Base-by-base conservation (phyloP, 192 early-diverging fungal genomes). In the Rhizophagus sp. region DNA sequence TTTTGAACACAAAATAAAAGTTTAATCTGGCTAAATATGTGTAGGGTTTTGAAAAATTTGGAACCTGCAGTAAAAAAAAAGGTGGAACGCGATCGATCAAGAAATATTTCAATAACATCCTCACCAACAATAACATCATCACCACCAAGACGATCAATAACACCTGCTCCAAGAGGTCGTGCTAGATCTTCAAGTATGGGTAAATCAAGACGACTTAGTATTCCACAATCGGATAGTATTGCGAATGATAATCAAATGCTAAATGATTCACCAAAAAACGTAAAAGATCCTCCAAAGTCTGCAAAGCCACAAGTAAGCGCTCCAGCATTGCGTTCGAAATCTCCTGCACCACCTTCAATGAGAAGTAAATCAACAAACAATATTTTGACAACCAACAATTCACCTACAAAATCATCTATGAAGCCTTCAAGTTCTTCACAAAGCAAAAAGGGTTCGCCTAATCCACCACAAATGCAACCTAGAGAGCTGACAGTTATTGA, bases 61-160 rank as follows among this genome's bases (percentile, higher is more conserved):
- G 76, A 78, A 25, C 76, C 76, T 36, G 62, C 65, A 24, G 76
- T 68, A 22, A 78, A 78, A 68, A 78, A 78, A 50, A 64, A 68
- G 49, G 9, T 78, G 27, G 76, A 78, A 68, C 62, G 65, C 15
- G 76, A 78, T 68, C 36, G 47, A 27, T 63, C 76, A 19, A 68
- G 44, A 78, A 47, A 47, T 78, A 11, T 47, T 19, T 25, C 25
- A 27, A 17, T 33, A 33, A 15, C 52, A 27, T 22, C 30, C 15
- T n/a, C 17, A 30, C 22, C 62, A 24, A 13, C n/a, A 11, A 34
- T n/a, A 15, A 34, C 73, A 61, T 39, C 61, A n/a, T 22, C 75
- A 36, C 34, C 22, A 22, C 15, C 36, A 9, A 22, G 34, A 27
- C 47, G 24, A 33, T 52, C 57, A 63, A 63, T 15, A 7, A 10